phyloP scores from a whole-genome alignment of 2,329 filamentous ascomycete genomes.

The Calycina marina region DNA sequence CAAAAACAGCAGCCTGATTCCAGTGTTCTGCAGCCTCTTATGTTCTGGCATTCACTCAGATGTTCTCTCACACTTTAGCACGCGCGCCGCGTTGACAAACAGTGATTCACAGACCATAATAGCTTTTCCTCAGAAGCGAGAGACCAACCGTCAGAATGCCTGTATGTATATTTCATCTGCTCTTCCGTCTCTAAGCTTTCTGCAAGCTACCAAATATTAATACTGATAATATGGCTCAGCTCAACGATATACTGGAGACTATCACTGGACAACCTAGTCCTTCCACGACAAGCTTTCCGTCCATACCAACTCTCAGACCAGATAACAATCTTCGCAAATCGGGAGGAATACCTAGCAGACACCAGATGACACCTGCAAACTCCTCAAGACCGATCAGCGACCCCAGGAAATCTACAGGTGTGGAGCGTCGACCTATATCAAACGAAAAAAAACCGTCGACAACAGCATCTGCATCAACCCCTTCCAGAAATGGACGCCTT shows the following conservation, averaged over 20 bases:
- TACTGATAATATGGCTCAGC: constrained; percentile 25
- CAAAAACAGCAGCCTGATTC: no score
- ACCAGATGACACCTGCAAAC: constrained; percentile 11
- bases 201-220: constrained; percentile 4
- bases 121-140: no score
- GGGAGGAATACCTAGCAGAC: constrained; percentile 30
- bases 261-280: constrained; percentile 38
- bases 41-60: no score
- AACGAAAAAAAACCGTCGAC: neutral
- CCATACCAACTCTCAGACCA: constrained; percentile 40
- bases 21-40: no score
- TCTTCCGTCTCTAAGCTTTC: no score
- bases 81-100: constrained; percentile 10
- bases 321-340: constrained; percentile 32
- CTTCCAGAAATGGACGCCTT: constrained; percentile 16
- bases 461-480: constrained; percentile 3
- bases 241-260: constrained; percentile 43
- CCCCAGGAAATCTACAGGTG: constrained; percentile 7
- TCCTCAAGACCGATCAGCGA: constrained; percentile 12
- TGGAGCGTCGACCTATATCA: constrained; percentile 1
- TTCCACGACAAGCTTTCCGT: constrained; percentile 18
- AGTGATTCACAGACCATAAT: no score
- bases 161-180: constrained; percentile 13
- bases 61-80: constrained; percentile 7
- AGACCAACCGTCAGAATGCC: no score